These are phyloP conservation scores for Solanum hybrid DNA, from an alignment of 305 asterid species.

Conservation along the genomic window DNA sequence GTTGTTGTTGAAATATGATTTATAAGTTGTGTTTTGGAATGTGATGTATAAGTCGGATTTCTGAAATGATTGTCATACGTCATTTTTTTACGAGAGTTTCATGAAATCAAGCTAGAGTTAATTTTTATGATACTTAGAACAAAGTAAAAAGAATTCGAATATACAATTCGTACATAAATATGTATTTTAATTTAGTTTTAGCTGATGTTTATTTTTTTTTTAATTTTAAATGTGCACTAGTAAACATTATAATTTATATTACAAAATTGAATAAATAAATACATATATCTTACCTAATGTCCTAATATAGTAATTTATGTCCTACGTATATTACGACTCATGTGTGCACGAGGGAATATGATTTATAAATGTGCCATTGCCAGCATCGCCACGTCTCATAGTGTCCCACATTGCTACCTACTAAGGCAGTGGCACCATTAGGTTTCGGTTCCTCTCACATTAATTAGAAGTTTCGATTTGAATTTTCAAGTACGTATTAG, in stretches of 20 bases:
- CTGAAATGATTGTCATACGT: background rate
- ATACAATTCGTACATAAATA: background rate
- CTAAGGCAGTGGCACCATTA: background rate
- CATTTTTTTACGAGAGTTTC: background rate
- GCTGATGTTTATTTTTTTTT: too few species aligned
- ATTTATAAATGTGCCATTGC: background rate
- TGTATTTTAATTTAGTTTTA: too few species aligned
- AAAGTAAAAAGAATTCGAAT: background rate
- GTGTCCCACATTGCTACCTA: background rate
- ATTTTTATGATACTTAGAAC: background rate
- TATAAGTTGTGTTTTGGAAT: background rate
- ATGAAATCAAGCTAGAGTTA: background rate
- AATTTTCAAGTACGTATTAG: accelerated
- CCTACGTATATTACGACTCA: too few species aligned
- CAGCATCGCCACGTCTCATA: background rate
- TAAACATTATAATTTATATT: too few species aligned
- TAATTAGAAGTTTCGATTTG: background rate
- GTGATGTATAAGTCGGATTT: background rate
- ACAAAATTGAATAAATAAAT: too few species aligned
- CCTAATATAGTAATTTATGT: too few species aligned
- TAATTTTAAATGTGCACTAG: accelerated
- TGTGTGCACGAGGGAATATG: background rate
- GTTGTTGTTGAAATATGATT: background rate
- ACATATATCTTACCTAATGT: accelerated
- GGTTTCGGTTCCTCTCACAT: accelerated